Evolutionary conservation across 1,139 yeast genomes (phyloP).

Genomic region (Taphrina pruni): DNA sequence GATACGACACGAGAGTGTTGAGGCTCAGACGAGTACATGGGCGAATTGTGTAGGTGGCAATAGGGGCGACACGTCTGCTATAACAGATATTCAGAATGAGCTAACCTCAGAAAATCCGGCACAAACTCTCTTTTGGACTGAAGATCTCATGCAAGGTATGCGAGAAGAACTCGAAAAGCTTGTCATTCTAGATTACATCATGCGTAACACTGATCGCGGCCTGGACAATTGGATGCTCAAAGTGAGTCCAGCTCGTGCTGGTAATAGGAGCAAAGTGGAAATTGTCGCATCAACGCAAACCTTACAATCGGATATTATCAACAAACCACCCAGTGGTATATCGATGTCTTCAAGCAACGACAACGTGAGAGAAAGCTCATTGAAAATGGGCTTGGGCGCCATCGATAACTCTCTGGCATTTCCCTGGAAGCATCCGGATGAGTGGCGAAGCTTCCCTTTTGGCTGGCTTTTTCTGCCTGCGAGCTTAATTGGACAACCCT

Average conservation of each 20-base stretch:
- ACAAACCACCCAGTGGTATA: constrained; percentile 16
- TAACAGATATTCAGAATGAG: constrained; percentile 32
- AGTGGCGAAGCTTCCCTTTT: constrained; percentile 79
- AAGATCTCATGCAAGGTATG: constrained; percentile 59
- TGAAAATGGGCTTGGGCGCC: constrained; percentile 64
- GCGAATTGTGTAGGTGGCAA: constrained; percentile 31
- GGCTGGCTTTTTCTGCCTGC: constrained; percentile 78
- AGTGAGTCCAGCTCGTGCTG: constrained; percentile 50
- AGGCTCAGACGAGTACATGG: constrained; percentile 29
- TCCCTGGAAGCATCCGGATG: constrained; percentile 86
- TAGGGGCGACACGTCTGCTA: constrained; percentile 9
- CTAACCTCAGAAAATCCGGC: constrained; percentile 32
- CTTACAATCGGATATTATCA: constrained; percentile 14
- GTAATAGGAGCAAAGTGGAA: constrained; percentile 27
- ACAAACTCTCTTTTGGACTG: constrained; percentile 59
- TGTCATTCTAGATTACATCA: constrained; percentile 72
- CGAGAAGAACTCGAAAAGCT: constrained; percentile 70
- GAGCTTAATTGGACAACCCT: constrained; percentile 70
- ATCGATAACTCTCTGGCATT: constrained; percentile 78
- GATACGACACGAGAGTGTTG: constrained; percentile 4
- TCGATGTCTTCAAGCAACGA: constrained; percentile 38
- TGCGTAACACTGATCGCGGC: constrained; percentile 78
- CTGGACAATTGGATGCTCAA: constrained; percentile 80
- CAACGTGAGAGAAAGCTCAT: not conserved
- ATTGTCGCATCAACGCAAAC: constrained; percentile 30